Conservation (phyloP, 2,329 filamentous ascomycete genomes). For the Boeremia exigua region DNA sequence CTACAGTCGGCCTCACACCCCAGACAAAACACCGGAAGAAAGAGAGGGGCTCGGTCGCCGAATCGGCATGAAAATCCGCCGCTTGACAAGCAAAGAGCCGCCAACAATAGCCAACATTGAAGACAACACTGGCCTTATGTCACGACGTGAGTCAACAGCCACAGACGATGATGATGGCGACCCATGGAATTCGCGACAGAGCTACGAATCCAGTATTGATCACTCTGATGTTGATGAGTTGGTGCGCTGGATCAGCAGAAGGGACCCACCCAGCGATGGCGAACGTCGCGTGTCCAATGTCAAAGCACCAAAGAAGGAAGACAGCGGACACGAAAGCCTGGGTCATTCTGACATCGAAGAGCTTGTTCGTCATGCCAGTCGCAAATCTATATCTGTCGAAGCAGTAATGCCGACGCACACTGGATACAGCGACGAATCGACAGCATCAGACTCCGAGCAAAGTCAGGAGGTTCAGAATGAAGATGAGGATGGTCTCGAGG, state of each 20-base stretch:
- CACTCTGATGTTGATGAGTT: slow-evolving; percentile 41
- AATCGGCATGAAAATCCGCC: slow-evolving; percentile 33
- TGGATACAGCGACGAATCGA: slow-evolving; percentile 38
- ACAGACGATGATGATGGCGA: slow-evolving; percentile 25
- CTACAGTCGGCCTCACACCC: slow-evolving; percentile 33
- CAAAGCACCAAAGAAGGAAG: slow-evolving; percentile 19
- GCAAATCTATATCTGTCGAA: slow-evolving; percentile 19
- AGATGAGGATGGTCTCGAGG: slow-evolving; percentile 37
- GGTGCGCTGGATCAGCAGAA: slow-evolving; percentile 42
- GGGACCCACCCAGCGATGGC: slow-evolving; percentile 38
- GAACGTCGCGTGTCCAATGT: slow-evolving; percentile 21
- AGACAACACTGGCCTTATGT: slow-evolving; percentile 26
- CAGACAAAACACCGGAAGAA: slow-evolving; percentile 22
- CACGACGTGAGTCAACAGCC: slow-evolving; percentile 32
- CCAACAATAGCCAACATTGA: slow-evolving; percentile 33
- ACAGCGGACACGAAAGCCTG: slow-evolving; percentile 38
- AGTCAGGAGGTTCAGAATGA: slow-evolving; percentile 24
- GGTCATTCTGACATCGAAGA: slow-evolving; percentile 42
- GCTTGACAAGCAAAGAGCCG: slow-evolving; percentile 38
- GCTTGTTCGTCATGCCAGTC: slow-evolving; percentile 34
- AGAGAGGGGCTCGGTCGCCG: slow-evolving; percentile 32
- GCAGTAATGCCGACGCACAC: neutral
- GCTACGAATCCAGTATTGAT: slow-evolving; percentile 34
- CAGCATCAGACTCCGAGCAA: slow-evolving; percentile 37
- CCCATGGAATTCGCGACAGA: slow-evolving; percentile 14